Percentiles rank a stretch among this genome's conserved stretches.
These are phyloP conservation scores for Senecio squalidus DNA, from an alignment of 140 eudicot species.

Conservation along the genomic window DNA sequence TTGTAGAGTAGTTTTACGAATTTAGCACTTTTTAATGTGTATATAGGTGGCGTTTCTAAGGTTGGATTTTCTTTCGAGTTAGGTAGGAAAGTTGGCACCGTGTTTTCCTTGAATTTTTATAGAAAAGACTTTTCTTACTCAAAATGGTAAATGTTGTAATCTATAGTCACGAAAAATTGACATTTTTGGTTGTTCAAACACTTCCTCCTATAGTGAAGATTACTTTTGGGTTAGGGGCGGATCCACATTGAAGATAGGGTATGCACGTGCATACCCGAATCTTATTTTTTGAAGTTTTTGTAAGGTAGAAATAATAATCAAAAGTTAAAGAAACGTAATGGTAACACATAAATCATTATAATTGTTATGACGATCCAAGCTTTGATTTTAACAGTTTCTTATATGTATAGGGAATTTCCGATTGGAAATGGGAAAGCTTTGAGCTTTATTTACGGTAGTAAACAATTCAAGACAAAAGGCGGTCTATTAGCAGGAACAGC, in stretches of 20 bases:
- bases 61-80: background rate
- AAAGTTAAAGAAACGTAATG: background rate
- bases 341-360: background rate
- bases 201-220: background rate
- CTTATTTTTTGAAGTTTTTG: background rate
- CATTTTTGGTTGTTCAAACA: background rate
- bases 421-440: slow-evolving; percentile 60
- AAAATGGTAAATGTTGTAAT: background rate
- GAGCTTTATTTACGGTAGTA: slow-evolving; percentile 67
- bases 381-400: background rate
- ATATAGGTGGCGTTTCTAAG: background rate
- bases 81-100: background rate
- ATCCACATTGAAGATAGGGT: background rate
- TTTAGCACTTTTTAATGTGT: background rate
- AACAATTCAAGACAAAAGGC: slow-evolving; percentile 65
- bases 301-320: background rate
- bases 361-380: background rate
- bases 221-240: background rate
- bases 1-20: background rate
- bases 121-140: background rate
- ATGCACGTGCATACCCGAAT: background rate
- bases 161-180: background rate
- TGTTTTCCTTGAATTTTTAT: background rate
- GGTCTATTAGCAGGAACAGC: slow-evolving; percentile 70
- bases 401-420: slow-evolving; percentile 53